phyloP scores from a whole-genome alignment of 495 filamentous ascomycete species.

The Penicillium macrosclerotiorum region DNA sequence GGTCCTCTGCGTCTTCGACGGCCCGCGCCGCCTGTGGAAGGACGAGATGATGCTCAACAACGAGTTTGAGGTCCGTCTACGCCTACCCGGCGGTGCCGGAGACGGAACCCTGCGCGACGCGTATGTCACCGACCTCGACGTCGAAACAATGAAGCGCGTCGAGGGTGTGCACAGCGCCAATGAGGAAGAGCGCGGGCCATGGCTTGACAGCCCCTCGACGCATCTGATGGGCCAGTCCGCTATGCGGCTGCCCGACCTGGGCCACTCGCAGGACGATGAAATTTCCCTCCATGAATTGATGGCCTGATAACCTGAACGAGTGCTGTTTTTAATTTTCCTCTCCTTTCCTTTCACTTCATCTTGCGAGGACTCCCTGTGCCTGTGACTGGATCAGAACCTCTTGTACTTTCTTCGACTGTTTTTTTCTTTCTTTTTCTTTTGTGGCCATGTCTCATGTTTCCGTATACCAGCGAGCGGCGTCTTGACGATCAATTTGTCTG shows the following conservation, averaged over 20 bases:
- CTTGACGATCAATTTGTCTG: constrained; percentile 19
- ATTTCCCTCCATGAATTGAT: constrained; percentile 43
- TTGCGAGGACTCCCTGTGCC: neutral
- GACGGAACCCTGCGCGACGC: constrained; percentile 52
- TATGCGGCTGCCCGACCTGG: constrained; percentile 33
- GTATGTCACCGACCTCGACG: constrained; percentile 92
- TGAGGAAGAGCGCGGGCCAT: constrained; percentile 80
- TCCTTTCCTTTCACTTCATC: constrained; percentile 1
- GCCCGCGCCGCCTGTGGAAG: constrained; percentile 83
- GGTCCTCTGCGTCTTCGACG: constrained; percentile 90
- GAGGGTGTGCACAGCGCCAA: constrained; percentile 74
- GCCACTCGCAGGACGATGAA: constrained; percentile 32
- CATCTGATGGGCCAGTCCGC: constrained; percentile 43
- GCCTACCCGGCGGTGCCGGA: constrained; percentile 64
- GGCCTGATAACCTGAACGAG: constrained; percentile 33
- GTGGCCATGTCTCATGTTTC: constrained; percentile 15
- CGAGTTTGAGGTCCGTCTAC: constrained; percentile 89
- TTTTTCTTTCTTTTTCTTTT: constrained; percentile 12
- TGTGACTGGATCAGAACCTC: neutral
- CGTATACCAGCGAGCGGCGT: constrained; percentile 26
- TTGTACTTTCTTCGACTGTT: constrained; percentile 11
- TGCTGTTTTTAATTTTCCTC: constrained; percentile 1
- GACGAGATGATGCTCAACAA: constrained; percentile 99
- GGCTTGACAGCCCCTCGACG: constrained; percentile 49
- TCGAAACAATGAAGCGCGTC: constrained; percentile 83